Percentiles rank a stretch among this genome's conserved stretches.
These are phyloP conservation scores for Microsporum canis DNA, from an alignment of 2,329 filamentous ascomycete species.

Conservation along the genomic window DNA sequence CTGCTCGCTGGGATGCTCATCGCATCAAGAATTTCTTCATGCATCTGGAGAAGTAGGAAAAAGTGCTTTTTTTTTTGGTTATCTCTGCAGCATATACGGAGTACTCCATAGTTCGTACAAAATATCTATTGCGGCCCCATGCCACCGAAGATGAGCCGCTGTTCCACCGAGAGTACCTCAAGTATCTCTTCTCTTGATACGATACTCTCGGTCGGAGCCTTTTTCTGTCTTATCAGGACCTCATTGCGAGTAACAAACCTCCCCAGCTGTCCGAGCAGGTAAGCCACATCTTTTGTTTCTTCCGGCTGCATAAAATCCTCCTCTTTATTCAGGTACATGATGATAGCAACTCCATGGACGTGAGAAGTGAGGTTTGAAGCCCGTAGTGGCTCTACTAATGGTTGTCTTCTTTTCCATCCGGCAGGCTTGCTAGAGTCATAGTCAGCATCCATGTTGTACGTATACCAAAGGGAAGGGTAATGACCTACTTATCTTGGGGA, in stretches of 20 bases:
- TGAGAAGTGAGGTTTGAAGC: background rate
- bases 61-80: background rate
- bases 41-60: background rate
- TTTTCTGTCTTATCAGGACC: background rate
- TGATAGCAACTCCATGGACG: background rate
- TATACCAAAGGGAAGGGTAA: background rate
- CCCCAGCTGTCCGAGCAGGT: background rate
- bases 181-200: background rate
- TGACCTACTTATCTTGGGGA: background rate
- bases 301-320: background rate
- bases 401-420: background rate
- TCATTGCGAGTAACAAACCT: background rate
- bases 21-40: too few relatives aligned
- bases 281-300: background rate
- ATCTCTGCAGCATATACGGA: too few relatives aligned
- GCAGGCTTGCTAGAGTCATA: background rate
- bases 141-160: background rate
- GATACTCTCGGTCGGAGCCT: background rate
- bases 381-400: background rate
- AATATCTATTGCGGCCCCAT: background rate
- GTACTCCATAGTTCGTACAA: too few relatives aligned
- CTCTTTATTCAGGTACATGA: background rate
- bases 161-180: background rate
- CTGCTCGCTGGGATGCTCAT: background rate
- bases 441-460: background rate